These are phyloP conservation scores for Saitozyma sp. DNA, from an alignment of 768 basidiomycete species.

Conservation along the genomic window DNA sequence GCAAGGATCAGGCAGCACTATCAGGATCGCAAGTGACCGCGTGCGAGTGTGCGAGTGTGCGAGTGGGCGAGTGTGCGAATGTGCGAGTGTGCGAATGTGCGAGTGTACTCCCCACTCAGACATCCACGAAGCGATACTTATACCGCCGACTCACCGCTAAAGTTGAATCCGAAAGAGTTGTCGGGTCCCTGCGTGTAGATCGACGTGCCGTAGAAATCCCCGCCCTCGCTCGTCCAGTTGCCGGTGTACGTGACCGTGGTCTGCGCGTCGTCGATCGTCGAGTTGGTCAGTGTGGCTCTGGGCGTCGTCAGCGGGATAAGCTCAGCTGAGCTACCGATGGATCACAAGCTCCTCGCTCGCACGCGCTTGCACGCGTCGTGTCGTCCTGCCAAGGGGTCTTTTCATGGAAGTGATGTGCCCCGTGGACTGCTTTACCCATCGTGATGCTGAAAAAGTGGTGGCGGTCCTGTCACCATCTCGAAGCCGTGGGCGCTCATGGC, in stretches of 20 bases:
- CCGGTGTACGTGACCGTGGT: conserved; percentile 35
- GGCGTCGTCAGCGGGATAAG: not conserved
- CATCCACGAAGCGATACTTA: conserved; percentile 1
- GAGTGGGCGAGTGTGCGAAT: too few species aligned
- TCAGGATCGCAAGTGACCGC: too few species aligned
- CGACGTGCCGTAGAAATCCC: conserved; percentile 38
- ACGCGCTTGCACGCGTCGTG: too few species aligned
- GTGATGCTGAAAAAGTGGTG: too few species aligned
- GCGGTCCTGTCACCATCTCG: not conserved
- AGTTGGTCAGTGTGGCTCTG: conserved; percentile 38
- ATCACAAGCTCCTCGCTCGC: not conserved
- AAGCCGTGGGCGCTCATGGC: too few species aligned
- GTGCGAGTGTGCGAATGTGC: too few species aligned
- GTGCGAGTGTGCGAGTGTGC: too few species aligned
- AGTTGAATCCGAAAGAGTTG: conserved; percentile 33
- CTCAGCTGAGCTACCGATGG: not conserved
- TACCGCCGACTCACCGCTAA: conserved; percentile 16
- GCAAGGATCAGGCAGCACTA: too few species aligned
- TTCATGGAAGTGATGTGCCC: too few species aligned
- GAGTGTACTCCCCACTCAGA: too few species aligned
- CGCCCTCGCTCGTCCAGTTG: conserved; percentile 39
- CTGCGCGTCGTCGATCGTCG: conserved; percentile 40
- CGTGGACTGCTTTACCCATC: too few species aligned
- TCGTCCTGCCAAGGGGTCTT: too few species aligned
- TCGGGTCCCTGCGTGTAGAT: conserved; percentile 41